Evolutionary conservation across 345 rosid genomes (phyloP).

Genomic region (Noccaea caerulescens): DNA sequence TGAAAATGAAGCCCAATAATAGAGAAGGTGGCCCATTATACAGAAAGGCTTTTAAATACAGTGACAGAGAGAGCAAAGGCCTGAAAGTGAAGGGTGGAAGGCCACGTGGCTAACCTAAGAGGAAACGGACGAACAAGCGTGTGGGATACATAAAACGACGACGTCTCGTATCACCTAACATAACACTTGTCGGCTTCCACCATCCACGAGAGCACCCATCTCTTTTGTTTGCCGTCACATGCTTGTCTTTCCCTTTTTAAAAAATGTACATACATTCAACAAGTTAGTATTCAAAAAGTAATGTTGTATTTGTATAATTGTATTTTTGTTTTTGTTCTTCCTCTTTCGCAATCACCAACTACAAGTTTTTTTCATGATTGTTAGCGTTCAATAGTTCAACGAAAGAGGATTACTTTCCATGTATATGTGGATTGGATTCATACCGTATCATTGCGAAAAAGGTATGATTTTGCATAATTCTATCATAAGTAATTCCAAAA

Average conservation of each 20-base stretch:
- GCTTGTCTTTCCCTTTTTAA: slow-evolving; percentile 15
- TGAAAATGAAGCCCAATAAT: slow-evolving; percentile 13
- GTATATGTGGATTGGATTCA: slow-evolving; percentile 18
- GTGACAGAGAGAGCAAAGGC: background rate
- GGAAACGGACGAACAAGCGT: slow-evolving; percentile 42
- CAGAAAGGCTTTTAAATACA: background rate
- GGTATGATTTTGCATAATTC: background rate
- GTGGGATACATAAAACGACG: slow-evolving; percentile 34
- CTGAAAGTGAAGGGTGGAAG: background rate
- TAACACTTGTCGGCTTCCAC: slow-evolving; percentile 42
- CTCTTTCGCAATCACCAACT: slow-evolving; percentile 24
- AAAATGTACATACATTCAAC: slow-evolving; percentile 22
- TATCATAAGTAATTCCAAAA: slow-evolving; percentile 9
- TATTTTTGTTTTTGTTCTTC: slow-evolving; percentile 19
- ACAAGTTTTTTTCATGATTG: slow-evolving; percentile 32
- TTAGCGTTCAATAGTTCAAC: background rate
- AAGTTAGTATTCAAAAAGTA: background rate
- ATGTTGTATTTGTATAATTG: background rate
- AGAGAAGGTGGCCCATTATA: background rate
- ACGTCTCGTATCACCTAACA: slow-evolving; percentile 38
- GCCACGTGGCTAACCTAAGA: slow-evolving; percentile 34
- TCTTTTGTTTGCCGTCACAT: slow-evolving; percentile 25
- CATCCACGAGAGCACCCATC: slow-evolving; percentile 34
- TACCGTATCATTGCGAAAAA: slow-evolving; percentile 9
- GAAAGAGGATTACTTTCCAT: slow-evolving; percentile 31